These are phyloP conservation scores for Cryptosporidium ryanae DNA, from an alignment of 169 alveolate species.

Conservation along the genomic window DNA sequence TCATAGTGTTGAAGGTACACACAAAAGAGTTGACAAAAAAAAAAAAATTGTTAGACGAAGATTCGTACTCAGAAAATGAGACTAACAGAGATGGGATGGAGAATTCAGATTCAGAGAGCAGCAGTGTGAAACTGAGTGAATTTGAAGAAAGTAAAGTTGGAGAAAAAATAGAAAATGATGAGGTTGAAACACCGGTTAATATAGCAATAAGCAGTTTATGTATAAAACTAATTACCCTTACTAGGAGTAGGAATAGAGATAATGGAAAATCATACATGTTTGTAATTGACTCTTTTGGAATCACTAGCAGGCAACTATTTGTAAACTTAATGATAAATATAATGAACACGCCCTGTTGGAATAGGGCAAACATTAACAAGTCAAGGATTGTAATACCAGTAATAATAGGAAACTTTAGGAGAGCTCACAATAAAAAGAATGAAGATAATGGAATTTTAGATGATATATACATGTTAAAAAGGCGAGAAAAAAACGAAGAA, in stretches of 20 bases:
- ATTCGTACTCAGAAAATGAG: neutral
- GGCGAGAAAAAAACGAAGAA: neutral
- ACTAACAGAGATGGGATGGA: neutral
- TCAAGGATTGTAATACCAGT: slow-evolving; percentile 45
- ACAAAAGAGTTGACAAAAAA: slow-evolving; percentile 24
- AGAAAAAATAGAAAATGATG: slow-evolving; percentile 4
- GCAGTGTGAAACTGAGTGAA: neutral
- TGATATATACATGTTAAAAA: neutral
- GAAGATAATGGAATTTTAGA: slow-evolving; percentile 1
- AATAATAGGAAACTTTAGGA: slow-evolving; percentile 15
- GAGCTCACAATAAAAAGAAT: neutral
- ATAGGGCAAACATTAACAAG: slow-evolving; percentile 13
- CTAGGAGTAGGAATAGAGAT: slow-evolving; percentile 31
- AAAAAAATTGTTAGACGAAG: slow-evolving; percentile 20
- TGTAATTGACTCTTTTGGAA: slow-evolving; percentile 42
- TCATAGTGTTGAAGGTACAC: slow-evolving; percentile 27
- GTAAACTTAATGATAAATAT: slow-evolving; percentile 18
- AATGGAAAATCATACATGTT: slow-evolving; percentile 33
- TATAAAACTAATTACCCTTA: slow-evolving; percentile 11
- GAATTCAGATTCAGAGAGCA: neutral
- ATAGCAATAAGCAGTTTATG: slow-evolving; percentile 22
- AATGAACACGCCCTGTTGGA: slow-evolving; percentile 62
- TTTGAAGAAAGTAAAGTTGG: neutral
- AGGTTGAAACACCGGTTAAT: neutral
- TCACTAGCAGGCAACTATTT: neutral